Base-by-base conservation (phyloP, 73 alveolate genomes). In the Durusdinium trenchii region DNA sequence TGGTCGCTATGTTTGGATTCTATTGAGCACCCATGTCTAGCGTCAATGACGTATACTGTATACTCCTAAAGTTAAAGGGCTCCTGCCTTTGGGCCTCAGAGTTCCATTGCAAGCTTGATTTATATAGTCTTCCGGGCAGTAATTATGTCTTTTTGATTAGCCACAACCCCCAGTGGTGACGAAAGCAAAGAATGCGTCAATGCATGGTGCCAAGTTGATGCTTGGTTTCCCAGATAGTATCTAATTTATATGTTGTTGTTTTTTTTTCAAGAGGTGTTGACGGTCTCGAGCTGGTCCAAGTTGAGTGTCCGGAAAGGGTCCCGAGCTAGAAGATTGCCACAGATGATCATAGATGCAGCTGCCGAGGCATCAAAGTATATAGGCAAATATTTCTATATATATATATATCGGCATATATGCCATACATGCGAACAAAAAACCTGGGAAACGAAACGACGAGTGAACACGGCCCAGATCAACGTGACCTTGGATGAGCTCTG, bases 401-500 rank as follows among this genome's bases (percentile, higher is more conserved):
- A n/a, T n/a, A n/a, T n/a, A n/a, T n/a, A n/a, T n/a, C n/a, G n/a
- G n/a, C n/a, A n/a, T n/a, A n/a, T n/a, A n/a, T n/a, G n/a, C n/a
- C n/a, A n/a, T n/a, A n/a, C n/a, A n/a, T n/a, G n/a, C n/a, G n/a
- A n/a, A n/a, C n/a, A n/a, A n/a, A n/a, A n/a, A n/a, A n/a, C n/a
- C n/a, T n/a, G n/a, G n/a, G n/a, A n/a, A n/a, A n/a, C n/a, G n/a
- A n/a, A n/a, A n/a, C n/a, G n/a, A n/a, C n/a, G n/a, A n/a, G n/a
- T n/a, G n/a, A n/a, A n/a, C n/a, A n/a, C n/a, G n/a, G n/a, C 40
- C 14, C 86, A 73, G 84, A 51, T 7, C 36, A 48, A 52, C 3
- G 94, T 84, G 54, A 42, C 52, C 43, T 14, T 35, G 57, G 94
- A 84, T 12, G 94, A 84, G 36, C 52, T 84, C 30, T 84, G 94